phyloP scores from a whole-genome alignment of 2,329 filamentous ascomycete species.

The Mariannaea sp. region DNA sequence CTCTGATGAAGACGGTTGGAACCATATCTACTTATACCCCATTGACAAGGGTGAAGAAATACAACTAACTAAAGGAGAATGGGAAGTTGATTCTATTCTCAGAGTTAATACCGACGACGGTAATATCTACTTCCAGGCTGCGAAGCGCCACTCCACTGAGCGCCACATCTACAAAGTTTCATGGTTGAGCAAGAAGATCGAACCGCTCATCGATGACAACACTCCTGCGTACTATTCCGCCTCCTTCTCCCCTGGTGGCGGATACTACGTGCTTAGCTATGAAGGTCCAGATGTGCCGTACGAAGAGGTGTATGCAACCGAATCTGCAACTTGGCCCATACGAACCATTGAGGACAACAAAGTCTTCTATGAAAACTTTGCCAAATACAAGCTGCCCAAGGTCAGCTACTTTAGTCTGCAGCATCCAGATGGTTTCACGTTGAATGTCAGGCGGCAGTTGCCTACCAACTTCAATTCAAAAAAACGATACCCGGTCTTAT shows the following conservation, averaged over 20 bases:
- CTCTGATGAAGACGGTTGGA: slow-evolving; percentile 69
- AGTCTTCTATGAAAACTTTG: slow-evolving; percentile 58
- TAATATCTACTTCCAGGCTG: slow-evolving; percentile 68
- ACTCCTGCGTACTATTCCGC: slow-evolving; percentile 65
- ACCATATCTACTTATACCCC: slow-evolving; percentile 70
- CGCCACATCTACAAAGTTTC: slow-evolving; percentile 70
- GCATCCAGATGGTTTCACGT: slow-evolving; percentile 62
- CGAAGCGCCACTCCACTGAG: slow-evolving; percentile 68
- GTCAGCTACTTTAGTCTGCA: slow-evolving; percentile 66
- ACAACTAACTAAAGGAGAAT: slow-evolving; percentile 66
- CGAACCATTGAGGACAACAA: slow-evolving; percentile 65
- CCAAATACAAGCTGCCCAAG: slow-evolving; percentile 66
- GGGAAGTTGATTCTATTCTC: slow-evolving; percentile 65
- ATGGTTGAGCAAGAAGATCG: slow-evolving; percentile 58
- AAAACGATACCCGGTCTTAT: slow-evolving; percentile 69
- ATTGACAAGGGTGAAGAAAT: slow-evolving; percentile 59
- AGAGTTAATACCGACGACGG: slow-evolving; percentile 62
- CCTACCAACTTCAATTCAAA: slow-evolving; percentile 66
- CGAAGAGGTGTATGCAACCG: slow-evolving; percentile 66
- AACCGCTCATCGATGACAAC: slow-evolving; percentile 64
- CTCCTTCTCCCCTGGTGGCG: slow-evolving; percentile 65
- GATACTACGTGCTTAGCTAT: slow-evolving; percentile 70
- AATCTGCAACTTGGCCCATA: slow-evolving; percentile 57
- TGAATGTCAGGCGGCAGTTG: slow-evolving; percentile 69
- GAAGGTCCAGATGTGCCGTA: slow-evolving; percentile 70